A percentile compares a stretch with the other conserved stretches of the same genome.
Conservation (phyloP, 108 stramenopile genomes). For the Schizochytrium sp. region DNA sequence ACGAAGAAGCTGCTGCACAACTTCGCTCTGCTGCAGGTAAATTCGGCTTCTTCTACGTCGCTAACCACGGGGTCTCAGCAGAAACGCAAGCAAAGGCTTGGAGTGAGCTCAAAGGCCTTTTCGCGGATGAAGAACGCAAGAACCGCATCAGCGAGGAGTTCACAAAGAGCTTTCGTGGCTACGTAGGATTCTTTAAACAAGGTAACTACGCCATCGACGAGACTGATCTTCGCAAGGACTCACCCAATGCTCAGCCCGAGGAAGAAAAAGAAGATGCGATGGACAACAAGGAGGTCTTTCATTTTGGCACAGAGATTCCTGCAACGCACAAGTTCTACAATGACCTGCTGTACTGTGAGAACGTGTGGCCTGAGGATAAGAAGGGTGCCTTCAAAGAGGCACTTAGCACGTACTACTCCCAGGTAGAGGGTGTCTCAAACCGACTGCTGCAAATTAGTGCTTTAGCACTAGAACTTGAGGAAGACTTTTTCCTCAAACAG, state of each 20-base stretch:
- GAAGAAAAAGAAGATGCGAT: conserved; percentile 5
- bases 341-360: conserved; percentile 42
- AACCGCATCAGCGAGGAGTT: neutral
- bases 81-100: neutral
- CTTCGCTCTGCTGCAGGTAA: conserved; percentile 5
- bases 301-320: conserved; percentile 37
- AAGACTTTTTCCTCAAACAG: neutral
- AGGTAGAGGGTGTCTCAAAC: neutral
- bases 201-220: conserved; percentile 42
- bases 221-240: conserved; percentile 29
- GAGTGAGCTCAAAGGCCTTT: neutral
- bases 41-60: conserved; percentile 48
- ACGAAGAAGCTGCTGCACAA: neutral
- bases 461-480: conserved; percentile 15
- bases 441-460: conserved; percentile 31
- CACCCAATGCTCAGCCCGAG: neutral
- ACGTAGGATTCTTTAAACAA: conserved; percentile 33
- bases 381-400: neutral
- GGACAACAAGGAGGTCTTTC: conserved; percentile 28
- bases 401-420: neutral
- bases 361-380: neutral
- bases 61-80: conserved; percentile 15
- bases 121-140: neutral
- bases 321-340: neutral
- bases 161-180: conserved; percentile 26